Evolutionary conservation across 2,329 filamentous ascomycete genomes (phyloP).

Genomic region (Neonectria faginata): DNA sequence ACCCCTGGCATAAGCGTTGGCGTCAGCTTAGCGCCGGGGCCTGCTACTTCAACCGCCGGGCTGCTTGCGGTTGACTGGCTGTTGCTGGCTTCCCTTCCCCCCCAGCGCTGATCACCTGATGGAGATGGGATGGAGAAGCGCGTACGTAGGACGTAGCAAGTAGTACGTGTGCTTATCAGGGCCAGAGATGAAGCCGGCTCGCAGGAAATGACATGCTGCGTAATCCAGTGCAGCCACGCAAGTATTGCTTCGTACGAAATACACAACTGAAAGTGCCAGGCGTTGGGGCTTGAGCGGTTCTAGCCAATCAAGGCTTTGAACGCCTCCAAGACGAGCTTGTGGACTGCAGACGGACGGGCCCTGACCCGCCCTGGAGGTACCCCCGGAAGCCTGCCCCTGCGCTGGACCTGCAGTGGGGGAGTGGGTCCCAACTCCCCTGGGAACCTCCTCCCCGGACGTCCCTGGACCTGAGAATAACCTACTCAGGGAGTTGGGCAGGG

Average conservation of each 20-base stretch:
- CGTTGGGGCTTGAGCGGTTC: background rate
- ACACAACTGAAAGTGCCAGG: background rate
- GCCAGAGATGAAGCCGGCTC: background rate
- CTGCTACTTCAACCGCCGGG: background rate
- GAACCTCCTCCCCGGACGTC: background rate
- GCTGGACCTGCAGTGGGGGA: slow-evolving; percentile 34
- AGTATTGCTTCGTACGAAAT: slow-evolving; percentile 15
- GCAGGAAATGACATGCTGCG: background rate
- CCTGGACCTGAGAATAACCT: slow-evolving; percentile 9
- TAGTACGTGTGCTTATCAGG: background rate
- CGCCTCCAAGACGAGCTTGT: slow-evolving; percentile 27
- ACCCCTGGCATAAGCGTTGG: slow-evolving; percentile 2
- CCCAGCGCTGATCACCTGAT: background rate
- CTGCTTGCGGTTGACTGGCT: background rate
- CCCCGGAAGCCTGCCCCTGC: slow-evolving; percentile 28
- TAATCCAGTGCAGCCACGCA: slow-evolving; percentile 8
- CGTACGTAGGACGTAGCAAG: background rate
- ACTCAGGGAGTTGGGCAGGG: background rate
- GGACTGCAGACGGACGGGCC: slow-evolving; percentile 2
- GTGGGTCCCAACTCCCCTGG: background rate
- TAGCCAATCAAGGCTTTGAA: slow-evolving; percentile 26
- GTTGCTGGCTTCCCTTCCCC: background rate
- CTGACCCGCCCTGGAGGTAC: slow-evolving; percentile 27
- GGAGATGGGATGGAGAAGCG: slow-evolving; percentile 9
- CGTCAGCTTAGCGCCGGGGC: background rate